These are phyloP conservation scores for Citrus hindsii DNA, from an alignment of 345 rosid genomes.

Conservation along the genomic window DNA sequence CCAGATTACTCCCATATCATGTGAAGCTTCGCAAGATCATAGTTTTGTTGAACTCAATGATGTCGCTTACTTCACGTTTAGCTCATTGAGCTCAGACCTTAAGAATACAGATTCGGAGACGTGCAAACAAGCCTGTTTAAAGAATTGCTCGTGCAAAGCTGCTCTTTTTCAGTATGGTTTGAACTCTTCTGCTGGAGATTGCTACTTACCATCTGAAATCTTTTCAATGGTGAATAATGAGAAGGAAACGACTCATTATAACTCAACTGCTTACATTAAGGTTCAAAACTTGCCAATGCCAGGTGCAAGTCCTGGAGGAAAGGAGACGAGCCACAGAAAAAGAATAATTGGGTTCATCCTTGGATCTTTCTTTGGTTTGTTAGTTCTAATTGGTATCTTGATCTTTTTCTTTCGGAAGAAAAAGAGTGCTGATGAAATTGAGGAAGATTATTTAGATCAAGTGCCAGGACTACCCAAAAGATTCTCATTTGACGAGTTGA, in stretches of 20 bases:
- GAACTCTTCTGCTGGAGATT: neutral
- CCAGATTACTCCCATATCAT: conserved; percentile 4
- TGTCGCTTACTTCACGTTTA: conserved; percentile 7
- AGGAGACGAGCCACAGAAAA: neutral
- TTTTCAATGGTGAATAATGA: neutral
- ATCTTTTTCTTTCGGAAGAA: conserved; percentile 3
- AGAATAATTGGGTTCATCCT: neutral
- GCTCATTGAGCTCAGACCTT: neutral
- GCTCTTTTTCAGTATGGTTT: conserved; percentile 8
- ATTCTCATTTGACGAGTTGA: conserved; percentile 22
- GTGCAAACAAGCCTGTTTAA: conserved; percentile 18
- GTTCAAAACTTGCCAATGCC: neutral
- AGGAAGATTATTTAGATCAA: conserved; percentile 22
- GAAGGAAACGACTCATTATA: neutral
- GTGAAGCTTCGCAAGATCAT: conserved; percentile 12
- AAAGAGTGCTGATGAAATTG: neutral
- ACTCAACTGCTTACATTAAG: conserved; percentile 4
- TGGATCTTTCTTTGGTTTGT: neutral
- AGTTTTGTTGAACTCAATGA: conserved; percentile 19
- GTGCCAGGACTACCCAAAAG: conserved; percentile 18
- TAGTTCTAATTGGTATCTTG: conserved; percentile 1
- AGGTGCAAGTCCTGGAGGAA: neutral
- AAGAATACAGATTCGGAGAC: neutral
- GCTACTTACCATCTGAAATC: neutral
- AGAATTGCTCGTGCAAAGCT: conserved; percentile 26